A percentile compares a stretch with the other conserved stretches of the same genome.
These are phyloP conservation scores for Mortierella sp. DNA, from an alignment of 371 early-diverging fungal species.

Conservation along the genomic window DNA sequence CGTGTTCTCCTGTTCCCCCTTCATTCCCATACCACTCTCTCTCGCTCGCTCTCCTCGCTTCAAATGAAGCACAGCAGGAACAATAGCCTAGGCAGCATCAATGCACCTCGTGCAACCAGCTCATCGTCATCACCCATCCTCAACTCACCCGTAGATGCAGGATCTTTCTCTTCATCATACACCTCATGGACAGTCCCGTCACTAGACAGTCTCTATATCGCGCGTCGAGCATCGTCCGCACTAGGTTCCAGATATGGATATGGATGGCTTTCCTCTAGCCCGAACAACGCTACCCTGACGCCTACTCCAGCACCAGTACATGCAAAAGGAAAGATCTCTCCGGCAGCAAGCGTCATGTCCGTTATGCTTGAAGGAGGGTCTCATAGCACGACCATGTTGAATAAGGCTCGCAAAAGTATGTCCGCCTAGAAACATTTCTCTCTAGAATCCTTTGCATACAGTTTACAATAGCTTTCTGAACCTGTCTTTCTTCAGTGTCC, in stretches of 20 bases:
- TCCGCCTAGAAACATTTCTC: background rate
- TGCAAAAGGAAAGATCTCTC: constrained; percentile 24
- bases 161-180: constrained; percentile 9
- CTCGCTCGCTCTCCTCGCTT: too few relatives aligned
- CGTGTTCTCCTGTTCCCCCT: too few relatives aligned
- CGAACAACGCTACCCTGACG: background rate
- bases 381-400: constrained; percentile 12
- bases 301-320: background rate
- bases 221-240: constrained; percentile 19
- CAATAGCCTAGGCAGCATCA: too few relatives aligned
- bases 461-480: too few relatives aligned
- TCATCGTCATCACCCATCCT: too few relatives aligned
- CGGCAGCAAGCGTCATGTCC: constrained; percentile 36
- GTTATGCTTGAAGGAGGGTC: constrained; percentile 28
- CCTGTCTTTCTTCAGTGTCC: too few relatives aligned
- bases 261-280: constrained; percentile 5
- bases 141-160: too few relatives aligned
- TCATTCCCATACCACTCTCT: too few relatives aligned
- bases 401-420: constrained; percentile 39
- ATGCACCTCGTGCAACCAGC: too few relatives aligned
- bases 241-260: constrained; percentile 28
- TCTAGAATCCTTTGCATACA: background rate
- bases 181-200: constrained; percentile 43
- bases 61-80: too few relatives aligned
- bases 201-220: constrained; percentile 25